A percentile compares a stretch with the other conserved stretches of the same genome.
phyloP scores from a whole-genome alignment of 306 rosid species.

The Amphicarpaea edgeworthii region DNA sequence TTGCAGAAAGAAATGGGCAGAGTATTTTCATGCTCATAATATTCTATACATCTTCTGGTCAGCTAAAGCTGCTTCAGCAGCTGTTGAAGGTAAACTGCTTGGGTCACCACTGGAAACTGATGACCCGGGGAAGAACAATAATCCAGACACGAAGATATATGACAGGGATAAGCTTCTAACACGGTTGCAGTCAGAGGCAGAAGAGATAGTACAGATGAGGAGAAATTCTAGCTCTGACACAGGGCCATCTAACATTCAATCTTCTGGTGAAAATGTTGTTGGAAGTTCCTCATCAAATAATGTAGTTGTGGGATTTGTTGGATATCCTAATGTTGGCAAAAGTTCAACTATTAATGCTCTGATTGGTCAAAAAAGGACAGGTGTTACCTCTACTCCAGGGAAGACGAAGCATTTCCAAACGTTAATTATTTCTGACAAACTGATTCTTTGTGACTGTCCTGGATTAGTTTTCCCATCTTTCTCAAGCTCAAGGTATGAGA shows the following conservation, averaged over 20 bases:
- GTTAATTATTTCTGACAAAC: slow-evolving; percentile 71
- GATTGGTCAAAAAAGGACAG: slow-evolving; percentile 80
- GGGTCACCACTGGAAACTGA: slow-evolving; percentile 39
- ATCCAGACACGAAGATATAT: slow-evolving; percentile 62
- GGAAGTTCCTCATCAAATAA: slow-evolving; percentile 46
- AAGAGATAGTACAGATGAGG: slow-evolving; percentile 60
- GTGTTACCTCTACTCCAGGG: slow-evolving; percentile 92
- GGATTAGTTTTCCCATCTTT: slow-evolving; percentile 88
- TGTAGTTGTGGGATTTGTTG: slow-evolving; percentile 85
- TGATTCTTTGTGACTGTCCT: slow-evolving; percentile 86
- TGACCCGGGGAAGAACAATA: slow-evolving; percentile 41
- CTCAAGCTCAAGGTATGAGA: slow-evolving; percentile 79
- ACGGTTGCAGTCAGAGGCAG: slow-evolving; percentile 78
- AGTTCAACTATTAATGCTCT: slow-evolving; percentile 89
- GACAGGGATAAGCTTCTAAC: slow-evolving; percentile 80
- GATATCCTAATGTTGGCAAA: slow-evolving; percentile 90
- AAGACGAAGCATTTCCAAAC: slow-evolving; percentile 93
- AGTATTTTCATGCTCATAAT: slow-evolving; percentile 58
- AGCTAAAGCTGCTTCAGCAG: slow-evolving; percentile 79
- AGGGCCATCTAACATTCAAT: slow-evolving; percentile 41
- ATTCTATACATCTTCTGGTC: slow-evolving; percentile 81
- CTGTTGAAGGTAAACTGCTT: slow-evolving; percentile 67
- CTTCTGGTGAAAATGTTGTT: slow-evolving; percentile 47
- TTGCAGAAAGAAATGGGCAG: slow-evolving; percentile 82
- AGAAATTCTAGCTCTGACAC: slow-evolving; percentile 45